These are phyloP conservation scores for Termitomyces heimii DNA, from an alignment of 768 basidiomycete species.

Conservation along the genomic window DNA sequence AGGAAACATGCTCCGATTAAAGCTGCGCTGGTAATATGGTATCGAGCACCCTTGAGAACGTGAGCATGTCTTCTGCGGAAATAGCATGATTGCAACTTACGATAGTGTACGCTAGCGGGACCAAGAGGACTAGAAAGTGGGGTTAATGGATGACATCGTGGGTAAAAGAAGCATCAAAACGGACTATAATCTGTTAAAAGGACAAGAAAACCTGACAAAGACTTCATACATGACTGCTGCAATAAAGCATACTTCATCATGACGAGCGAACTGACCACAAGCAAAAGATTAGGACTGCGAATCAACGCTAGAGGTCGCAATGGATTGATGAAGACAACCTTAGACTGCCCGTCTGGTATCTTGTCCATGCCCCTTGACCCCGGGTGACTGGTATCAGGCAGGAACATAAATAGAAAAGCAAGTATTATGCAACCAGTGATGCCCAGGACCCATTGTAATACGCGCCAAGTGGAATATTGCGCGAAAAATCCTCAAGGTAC, in stretches of 20 bases:
- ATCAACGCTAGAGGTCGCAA: slow-evolving; percentile 44
- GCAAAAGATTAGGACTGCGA: slow-evolving; percentile 52
- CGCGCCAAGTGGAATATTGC: slow-evolving; percentile 62
- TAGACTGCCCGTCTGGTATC: slow-evolving; percentile 14
- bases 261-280: slow-evolving; percentile 35
- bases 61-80: not conserved
- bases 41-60: slow-evolving; percentile 43
- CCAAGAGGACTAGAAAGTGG: slow-evolving; percentile 35
- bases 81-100: slow-evolving; percentile 28
- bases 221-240: slow-evolving; percentile 13
- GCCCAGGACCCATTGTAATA: slow-evolving; percentile 45
- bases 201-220: slow-evolving; percentile 22
- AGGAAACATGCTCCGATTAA: slow-evolving; percentile 56
- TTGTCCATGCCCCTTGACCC: slow-evolving; percentile 51
- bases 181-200: slow-evolving; percentile 37
- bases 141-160: slow-evolving; percentile 20
- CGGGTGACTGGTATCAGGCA: slow-evolving; percentile 70
- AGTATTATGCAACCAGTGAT: slow-evolving; percentile 32
- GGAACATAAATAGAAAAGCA: slow-evolving; percentile 32
- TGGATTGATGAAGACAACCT: slow-evolving; percentile 52
- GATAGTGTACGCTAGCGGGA: slow-evolving; percentile 63
- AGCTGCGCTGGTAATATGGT: slow-evolving; percentile 50
- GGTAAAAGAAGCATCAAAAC: slow-evolving; percentile 6
- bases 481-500: slow-evolving; percentile 35
- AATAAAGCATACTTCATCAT: not conserved